Evolutionary conservation across 2,329 filamentous ascomycete genomes (phyloP).

Genomic region (Monilinia fructicola): DNA sequence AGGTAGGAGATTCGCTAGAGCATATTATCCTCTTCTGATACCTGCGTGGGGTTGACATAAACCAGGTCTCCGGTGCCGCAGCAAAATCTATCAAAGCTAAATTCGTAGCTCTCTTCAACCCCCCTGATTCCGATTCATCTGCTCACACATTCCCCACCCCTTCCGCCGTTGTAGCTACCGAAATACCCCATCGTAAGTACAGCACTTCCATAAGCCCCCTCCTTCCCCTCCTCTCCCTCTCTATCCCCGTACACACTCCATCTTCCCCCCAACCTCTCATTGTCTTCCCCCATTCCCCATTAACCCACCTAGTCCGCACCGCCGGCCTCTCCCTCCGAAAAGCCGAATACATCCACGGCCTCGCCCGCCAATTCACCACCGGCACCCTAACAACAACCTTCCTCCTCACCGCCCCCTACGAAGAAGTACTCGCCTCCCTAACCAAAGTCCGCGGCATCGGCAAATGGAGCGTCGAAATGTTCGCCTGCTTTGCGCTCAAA

Average conservation of each 20-base stretch:
- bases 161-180: conserved; percentile 62
- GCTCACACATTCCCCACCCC: conserved; percentile 68
- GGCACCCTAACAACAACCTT: conserved; percentile 75
- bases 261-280: conserved; percentile 58
- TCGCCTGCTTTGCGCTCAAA: conserved; percentile 93
- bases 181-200: conserved; percentile 50
- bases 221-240: background rate
- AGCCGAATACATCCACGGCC: conserved; percentile 87
- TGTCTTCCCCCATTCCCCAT: conserved; percentile 65
- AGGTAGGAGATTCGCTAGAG: conserved; percentile 46
- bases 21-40: background rate
- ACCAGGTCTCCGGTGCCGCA: conserved; percentile 77
- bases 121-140: conserved; percentile 41
- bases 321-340: conserved; percentile 92
- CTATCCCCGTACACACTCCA: background rate
- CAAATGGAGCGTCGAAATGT: conserved; percentile 95
- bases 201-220: background rate
- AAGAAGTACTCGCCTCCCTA: conserved; percentile 78
- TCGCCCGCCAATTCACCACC: conserved; percentile 75
- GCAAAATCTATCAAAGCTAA: conserved; percentile 85
- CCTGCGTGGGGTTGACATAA: background rate
- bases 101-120: conserved; percentile 71
- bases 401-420: conserved; percentile 77
- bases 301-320: conserved; percentile 69
- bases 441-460: conserved; percentile 86